phyloP scores from a whole-genome alignment of 257 asterid genomes.

The Mitragyna speciosa region DNA sequence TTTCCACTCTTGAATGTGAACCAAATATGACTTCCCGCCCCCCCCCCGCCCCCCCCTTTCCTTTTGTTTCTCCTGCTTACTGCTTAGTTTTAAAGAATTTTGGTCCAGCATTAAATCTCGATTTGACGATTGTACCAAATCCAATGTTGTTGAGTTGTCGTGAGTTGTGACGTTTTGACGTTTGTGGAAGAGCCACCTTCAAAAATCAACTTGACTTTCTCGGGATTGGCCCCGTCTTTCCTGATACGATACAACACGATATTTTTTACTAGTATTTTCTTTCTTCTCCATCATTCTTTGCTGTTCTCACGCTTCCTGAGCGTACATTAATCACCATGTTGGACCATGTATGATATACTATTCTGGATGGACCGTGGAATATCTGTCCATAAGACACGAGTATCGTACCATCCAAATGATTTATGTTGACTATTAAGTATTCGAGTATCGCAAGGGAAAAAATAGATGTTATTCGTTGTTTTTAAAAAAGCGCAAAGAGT shows the following conservation, averaged over 20 bases:
- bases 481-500: too few species aligned
- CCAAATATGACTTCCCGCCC: too few species aligned
- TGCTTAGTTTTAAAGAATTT: neutral
- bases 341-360: neutral
- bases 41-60: neutral
- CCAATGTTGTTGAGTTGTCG: neutral
- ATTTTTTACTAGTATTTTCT: neutral
- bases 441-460: too few species aligned
- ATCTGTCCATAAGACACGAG: neutral
- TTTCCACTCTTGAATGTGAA: too few species aligned
- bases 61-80: neutral
- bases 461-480: too few species aligned
- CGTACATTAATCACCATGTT: neutral
- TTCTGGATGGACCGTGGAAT: neutral
- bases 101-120: neutral
- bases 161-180: neutral
- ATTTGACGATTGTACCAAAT: conserved; percentile 7
- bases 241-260: neutral
- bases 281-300: neutral
- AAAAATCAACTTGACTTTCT: conserved; percentile 10
- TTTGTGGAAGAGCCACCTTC: conserved; percentile 15
- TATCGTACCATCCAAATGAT: too few species aligned
- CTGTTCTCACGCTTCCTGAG: neutral
- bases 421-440: too few species aligned
- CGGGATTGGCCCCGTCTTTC: conserved; percentile 22